Evolutionary conservation across 1,284 basidiomycete genomes (phyloP).

Genomic region (Pisolithus thermaeus): DNA sequence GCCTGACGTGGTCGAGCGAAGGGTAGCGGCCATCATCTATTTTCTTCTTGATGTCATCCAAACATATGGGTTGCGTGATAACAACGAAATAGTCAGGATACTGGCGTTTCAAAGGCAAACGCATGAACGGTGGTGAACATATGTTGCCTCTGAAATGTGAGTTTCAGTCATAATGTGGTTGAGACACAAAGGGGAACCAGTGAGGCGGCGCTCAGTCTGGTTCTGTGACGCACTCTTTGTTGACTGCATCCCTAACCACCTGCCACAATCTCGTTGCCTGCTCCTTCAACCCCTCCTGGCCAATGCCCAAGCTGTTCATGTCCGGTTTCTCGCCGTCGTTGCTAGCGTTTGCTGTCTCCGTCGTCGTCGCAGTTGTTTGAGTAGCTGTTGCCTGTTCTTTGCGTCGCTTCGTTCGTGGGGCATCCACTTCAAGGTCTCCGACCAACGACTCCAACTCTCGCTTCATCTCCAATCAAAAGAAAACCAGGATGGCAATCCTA

Average conservation of each 20-base stretch:
- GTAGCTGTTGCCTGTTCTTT: conserved; percentile 35
- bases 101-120: conserved; percentile 67
- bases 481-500: conserved; percentile 7
- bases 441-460: conserved; percentile 53
- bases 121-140: conserved; percentile 69
- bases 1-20: conserved; percentile 65
- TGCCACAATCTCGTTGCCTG: conserved; percentile 56
- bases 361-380: conserved; percentile 1
- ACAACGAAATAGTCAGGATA: conserved; percentile 89
- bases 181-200: conserved; percentile 28
- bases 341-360: conserved; percentile 24
- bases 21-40: conserved; percentile 63
- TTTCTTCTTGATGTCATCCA: conserved; percentile 82
- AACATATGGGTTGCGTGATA: conserved; percentile 74
- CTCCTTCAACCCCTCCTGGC: conserved; percentile 29
- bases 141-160: conserved; percentile 49
- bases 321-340: conserved; percentile 22
- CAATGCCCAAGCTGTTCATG: conserved; percentile 19
- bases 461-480: conserved; percentile 51
- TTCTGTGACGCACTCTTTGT: conserved; percentile 71
- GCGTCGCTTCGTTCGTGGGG: conserved; percentile 64
- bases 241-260: conserved; percentile 69
- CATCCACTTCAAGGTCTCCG: conserved; percentile 46
- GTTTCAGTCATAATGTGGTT: conserved; percentile 20
- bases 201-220: conserved; percentile 27